Evolutionary conservation across 306 rosid species (phyloP).

Genomic region (peach (Prunus persica)): Prunus_persica_NCBIv2 NC_034010.1:5726501-5727000

Average conservation of each 20-base stretch:
- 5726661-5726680: constrained; percentile 94
- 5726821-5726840: constrained; percentile 96
- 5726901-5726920: background rate
- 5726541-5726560: background rate
- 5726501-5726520: constrained; percentile 58
- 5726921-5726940: background rate
- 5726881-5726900: background rate
- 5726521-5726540: constrained; percentile 1
- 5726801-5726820: constrained; percentile 98
- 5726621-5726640: constrained; percentile 98
- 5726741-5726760: background rate
- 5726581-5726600: constrained; percentile 98
- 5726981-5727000: background rate
- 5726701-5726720: background rate
- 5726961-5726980: background rate
- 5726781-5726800: constrained; percentile 38
- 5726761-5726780: background rate
- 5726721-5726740: background rate
- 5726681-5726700: constrained; percentile 14
- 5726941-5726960: background rate
- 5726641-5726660: constrained; percentile 97
- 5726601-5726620: constrained; percentile 99
- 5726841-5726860: constrained; percentile 98
- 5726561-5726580: constrained; percentile 15
- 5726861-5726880: constrained; percentile 78